These are phyloP conservation scores for Juglanconis oblonga DNA, from an alignment of 2,329 filamentous ascomycete genomes.

Conservation along the genomic window DNA sequence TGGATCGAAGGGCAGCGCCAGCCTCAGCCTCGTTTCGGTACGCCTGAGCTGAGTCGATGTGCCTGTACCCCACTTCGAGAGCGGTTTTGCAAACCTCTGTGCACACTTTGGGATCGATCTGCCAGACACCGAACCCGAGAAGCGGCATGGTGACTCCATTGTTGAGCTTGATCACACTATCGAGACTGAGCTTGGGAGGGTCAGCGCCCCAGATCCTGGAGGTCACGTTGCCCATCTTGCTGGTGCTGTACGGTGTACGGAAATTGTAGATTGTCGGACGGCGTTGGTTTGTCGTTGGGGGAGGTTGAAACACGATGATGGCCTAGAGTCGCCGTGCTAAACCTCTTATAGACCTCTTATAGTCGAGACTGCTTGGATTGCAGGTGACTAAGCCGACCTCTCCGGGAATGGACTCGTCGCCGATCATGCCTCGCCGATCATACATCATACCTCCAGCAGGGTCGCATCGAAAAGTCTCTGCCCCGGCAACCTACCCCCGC, in stretches of 20 bases:
- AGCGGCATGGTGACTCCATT: slow-evolving; percentile 12
- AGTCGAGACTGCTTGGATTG: not conserved
- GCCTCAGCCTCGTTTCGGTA: slow-evolving; percentile 14
- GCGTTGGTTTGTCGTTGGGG: not conserved
- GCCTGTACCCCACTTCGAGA: slow-evolving; percentile 3
- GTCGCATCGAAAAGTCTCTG: not conserved
- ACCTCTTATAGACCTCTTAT: not conserved
- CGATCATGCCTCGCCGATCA: not conserved
- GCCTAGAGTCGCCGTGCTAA: not conserved
- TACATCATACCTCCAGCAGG: not conserved
- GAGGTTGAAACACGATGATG: not conserved
- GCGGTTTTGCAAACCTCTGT: not conserved
- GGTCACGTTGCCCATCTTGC: slow-evolving; percentile 4
- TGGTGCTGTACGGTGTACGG: not conserved
- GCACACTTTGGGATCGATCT: slow-evolving; percentile 7
- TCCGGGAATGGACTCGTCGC: not conserved
- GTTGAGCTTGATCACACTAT: slow-evolving; percentile 9
- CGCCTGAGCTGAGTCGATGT: slow-evolving; percentile 7
- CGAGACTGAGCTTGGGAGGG: slow-evolving; percentile 1
- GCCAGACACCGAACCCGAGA: slow-evolving; percentile 11
- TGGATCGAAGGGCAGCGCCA: slow-evolving; percentile 2
- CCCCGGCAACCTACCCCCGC: too few species aligned
- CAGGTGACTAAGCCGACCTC: not conserved
- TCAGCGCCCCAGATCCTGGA: not conserved
- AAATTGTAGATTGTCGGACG: not conserved